Evolutionary conservation across 2,329 filamentous ascomycete species (phyloP).

Genomic region (Dryadomyces quercivorus): DNA sequence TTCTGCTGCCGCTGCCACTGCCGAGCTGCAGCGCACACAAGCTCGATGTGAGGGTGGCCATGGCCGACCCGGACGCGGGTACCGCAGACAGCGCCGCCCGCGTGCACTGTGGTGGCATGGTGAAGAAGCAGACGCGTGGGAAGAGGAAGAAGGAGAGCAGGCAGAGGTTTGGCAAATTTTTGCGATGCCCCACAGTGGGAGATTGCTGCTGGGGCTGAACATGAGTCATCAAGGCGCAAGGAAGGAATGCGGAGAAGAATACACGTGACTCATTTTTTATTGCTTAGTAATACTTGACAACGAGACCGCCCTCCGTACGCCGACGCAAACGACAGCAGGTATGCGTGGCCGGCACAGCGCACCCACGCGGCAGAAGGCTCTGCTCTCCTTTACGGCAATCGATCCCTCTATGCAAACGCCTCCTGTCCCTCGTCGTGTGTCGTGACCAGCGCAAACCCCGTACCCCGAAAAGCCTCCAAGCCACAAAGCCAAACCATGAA

Average conservation of each 20-base stretch:
- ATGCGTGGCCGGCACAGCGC: too few relatives aligned
- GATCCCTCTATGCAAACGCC: background rate
- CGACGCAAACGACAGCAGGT: too few relatives aligned
- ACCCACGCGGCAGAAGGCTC: too few relatives aligned
- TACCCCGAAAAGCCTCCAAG: too few relatives aligned
- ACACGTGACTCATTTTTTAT: too few relatives aligned
- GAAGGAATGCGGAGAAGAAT: too few relatives aligned
- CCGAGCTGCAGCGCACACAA: background rate
- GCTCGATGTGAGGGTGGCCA: background rate
- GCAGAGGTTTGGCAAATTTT: background rate
- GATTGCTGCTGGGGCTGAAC: background rate
- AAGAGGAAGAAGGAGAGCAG: background rate
- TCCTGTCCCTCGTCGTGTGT: background rate
- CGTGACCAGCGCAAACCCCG: background rate
- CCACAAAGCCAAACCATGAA: background rate
- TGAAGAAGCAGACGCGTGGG: background rate
- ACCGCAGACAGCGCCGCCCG: slow-evolving; percentile 1
- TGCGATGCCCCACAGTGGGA: background rate
- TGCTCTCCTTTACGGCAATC: too few relatives aligned
- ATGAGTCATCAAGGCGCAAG: background rate
- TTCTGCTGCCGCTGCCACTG: background rate
- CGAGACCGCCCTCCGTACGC: too few relatives aligned
- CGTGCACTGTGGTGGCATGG: slow-evolving; percentile 15
- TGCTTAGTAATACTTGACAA: background rate
- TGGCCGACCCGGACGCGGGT: background rate